Conservation (phyloP, 768 basidiomycete species). For the Podaxis sp. region DNA sequence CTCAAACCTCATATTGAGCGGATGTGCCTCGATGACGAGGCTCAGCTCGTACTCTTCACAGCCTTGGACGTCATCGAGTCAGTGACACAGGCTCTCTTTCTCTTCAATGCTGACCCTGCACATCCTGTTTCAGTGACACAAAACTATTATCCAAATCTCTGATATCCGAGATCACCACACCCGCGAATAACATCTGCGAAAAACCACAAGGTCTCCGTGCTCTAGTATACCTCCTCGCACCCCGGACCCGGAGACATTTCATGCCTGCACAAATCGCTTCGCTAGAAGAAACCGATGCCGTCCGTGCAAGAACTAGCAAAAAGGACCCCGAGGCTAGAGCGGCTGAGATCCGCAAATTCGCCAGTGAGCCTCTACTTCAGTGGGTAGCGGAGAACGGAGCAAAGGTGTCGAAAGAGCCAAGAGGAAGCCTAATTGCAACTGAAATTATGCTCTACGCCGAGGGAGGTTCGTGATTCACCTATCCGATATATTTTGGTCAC, state of each 20-base stretch:
- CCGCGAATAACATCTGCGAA: constrained; percentile 54
- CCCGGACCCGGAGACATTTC: constrained; percentile 83
- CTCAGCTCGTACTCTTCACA: constrained; percentile 86
- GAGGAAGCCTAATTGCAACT: constrained; percentile 71
- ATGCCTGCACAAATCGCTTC: constrained; percentile 75
- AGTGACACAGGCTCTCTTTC: constrained; percentile 21
- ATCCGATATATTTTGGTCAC: not conserved
- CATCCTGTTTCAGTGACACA: constrained; percentile 62
- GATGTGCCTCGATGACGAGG: constrained; percentile 87
- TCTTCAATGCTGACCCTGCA: not conserved
- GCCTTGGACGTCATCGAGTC: constrained; percentile 90
- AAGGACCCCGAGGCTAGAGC: constrained; percentile 64
- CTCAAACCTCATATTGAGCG: constrained; percentile 88
- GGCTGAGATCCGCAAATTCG: constrained; percentile 69
- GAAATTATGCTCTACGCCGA: constrained; percentile 86
- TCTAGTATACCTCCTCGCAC: constrained; percentile 79
- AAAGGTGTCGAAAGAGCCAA: constrained; percentile 67
- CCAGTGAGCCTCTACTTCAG: constrained; percentile 70
- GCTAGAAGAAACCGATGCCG: constrained; percentile 71
- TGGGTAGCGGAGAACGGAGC: constrained; percentile 66
- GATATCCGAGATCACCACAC: constrained; percentile 61
- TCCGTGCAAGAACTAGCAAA: constrained; percentile 77
- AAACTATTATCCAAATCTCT: constrained; percentile 84
- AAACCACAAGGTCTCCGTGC: constrained; percentile 78
- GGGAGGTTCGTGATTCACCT: constrained; percentile 56